Percentiles rank a stretch among this genome's conserved stretches.
These are phyloP conservation scores for Paratinospora sagittata DNA, from an alignment of 164 flowering plant species.

Conservation along the genomic window DNA sequence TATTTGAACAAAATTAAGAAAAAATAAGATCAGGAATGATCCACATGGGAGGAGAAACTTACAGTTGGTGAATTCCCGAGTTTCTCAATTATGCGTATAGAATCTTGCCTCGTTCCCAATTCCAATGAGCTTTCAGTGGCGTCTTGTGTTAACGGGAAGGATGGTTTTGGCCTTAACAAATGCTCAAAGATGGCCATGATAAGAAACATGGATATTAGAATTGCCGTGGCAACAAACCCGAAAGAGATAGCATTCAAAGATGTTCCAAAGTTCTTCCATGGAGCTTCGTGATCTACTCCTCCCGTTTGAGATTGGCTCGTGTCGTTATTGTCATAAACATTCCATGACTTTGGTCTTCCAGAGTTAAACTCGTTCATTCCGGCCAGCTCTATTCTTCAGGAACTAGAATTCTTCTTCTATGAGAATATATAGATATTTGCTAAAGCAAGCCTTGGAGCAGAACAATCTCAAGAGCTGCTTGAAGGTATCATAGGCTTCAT, in stretches of 20 bases:
- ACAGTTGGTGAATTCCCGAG: constrained; percentile 34
- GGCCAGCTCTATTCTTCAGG: not conserved
- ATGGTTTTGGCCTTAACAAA: constrained; percentile 49
- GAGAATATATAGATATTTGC: not conserved
- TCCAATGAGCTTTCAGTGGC: constrained; percentile 23
- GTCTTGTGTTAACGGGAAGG: constrained; percentile 35
- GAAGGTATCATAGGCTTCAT: not conserved
- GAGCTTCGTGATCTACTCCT: constrained; percentile 31
- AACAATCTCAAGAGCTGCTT: constrained; percentile 1
- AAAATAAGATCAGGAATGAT: not conserved
- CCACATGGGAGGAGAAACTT: constrained; percentile 20
- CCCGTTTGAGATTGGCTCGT: constrained; percentile 42
- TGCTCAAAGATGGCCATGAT: constrained; percentile 91
- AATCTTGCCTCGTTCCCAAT: constrained; percentile 22
- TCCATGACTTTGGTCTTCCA: constrained; percentile 59
- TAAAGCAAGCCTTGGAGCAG: not conserved
- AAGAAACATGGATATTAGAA: constrained; percentile 78
- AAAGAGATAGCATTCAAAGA: constrained; percentile 84
- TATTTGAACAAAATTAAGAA: not conserved
- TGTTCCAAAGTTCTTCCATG: constrained; percentile 49
- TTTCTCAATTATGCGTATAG: constrained; percentile 29
- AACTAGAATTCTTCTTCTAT: not conserved
- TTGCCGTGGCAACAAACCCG: constrained; percentile 91
- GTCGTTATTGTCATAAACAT: constrained; percentile 34
- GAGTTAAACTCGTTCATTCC: constrained; percentile 38